These are phyloP conservation scores for Aspergillus hancockii DNA, from an alignment of 495 filamentous ascomycete genomes.

Conservation along the genomic window DNA sequence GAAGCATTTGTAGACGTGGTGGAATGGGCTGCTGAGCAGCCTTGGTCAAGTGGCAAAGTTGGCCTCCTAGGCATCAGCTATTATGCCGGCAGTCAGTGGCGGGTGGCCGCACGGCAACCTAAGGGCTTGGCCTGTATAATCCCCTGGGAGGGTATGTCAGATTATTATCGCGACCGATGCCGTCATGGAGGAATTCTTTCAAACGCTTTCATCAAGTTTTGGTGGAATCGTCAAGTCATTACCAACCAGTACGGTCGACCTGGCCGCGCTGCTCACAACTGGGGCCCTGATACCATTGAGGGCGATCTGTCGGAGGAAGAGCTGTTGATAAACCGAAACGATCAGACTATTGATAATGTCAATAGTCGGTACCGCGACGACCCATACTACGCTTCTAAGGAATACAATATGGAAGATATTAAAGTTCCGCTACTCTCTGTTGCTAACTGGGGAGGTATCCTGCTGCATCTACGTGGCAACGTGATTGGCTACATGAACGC, in stretches of 20 bases:
- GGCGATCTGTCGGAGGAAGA: slow-evolving; percentile 59
- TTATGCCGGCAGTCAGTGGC: slow-evolving; percentile 65
- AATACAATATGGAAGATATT: slow-evolving; percentile 61
- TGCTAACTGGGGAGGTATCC: slow-evolving; percentile 67
- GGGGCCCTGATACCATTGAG: slow-evolving; percentile 60
- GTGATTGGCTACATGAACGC: slow-evolving; percentile 62
- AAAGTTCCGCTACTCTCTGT: slow-evolving; percentile 62
- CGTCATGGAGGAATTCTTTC: slow-evolving; percentile 67
- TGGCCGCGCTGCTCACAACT: slow-evolving; percentile 34
- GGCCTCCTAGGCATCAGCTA: slow-evolving; percentile 63
- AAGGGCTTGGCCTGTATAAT: slow-evolving; percentile 61
- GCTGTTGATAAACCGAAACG: slow-evolving; percentile 59
- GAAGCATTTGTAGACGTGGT: slow-evolving; percentile 64
- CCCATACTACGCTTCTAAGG: slow-evolving; percentile 60
- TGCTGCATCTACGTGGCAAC: slow-evolving; percentile 64
- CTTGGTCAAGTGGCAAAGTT: slow-evolving; percentile 63
- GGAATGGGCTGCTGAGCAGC: slow-evolving; percentile 62
- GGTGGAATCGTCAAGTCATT: slow-evolving; percentile 65
- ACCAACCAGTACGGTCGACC: slow-evolving; percentile 63
- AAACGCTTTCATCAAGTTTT: slow-evolving; percentile 62
- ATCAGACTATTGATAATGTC: slow-evolving; percentile 61
- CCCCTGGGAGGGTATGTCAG: slow-evolving; percentile 71
- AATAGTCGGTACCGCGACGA: slow-evolving; percentile 57
- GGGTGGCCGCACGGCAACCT: slow-evolving; percentile 60
- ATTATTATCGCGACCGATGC: slow-evolving; percentile 64